These are phyloP conservation scores for Tothia fuscella DNA, from an alignment of 2,329 filamentous ascomycete species.

Conservation along the genomic window DNA sequence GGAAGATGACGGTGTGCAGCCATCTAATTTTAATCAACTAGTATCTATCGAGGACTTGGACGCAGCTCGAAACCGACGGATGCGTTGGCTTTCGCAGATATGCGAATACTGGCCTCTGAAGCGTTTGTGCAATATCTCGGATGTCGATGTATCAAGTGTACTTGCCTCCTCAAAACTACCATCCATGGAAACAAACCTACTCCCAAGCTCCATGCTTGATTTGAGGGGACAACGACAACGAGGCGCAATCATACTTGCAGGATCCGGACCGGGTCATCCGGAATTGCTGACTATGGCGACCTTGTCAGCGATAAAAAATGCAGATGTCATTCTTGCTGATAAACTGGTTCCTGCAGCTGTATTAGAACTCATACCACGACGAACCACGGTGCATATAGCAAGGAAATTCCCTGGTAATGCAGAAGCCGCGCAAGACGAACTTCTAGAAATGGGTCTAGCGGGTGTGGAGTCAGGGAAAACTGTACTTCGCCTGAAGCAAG, in stretches of 20 bases:
- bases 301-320: constrained; percentile 59
- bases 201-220: constrained; percentile 15
- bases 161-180: constrained; percentile 54
- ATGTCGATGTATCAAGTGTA: constrained; percentile 65
- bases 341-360: constrained; percentile 79
- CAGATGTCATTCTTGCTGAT: constrained; percentile 72
- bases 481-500: constrained; percentile 86
- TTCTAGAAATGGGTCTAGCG: constrained; percentile 64
- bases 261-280: constrained; percentile 84
- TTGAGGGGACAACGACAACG: constrained; percentile 18
- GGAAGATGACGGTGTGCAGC: constrained; percentile 56
- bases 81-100: constrained; percentile 89
- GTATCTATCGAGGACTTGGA: constrained; percentile 62
- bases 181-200: constrained; percentile 18
- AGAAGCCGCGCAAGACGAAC: constrained; percentile 82
- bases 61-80: constrained; percentile 64
- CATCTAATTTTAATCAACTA: constrained; percentile 71
- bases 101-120: constrained; percentile 97
- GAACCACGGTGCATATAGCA: constrained; percentile 81
- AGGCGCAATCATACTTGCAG: constrained; percentile 77
- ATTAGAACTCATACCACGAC: constrained; percentile 77
- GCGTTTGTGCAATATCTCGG: constrained; percentile 65
- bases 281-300: constrained; percentile 79
- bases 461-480: constrained; percentile 58
- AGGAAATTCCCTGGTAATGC: constrained; percentile 97